Base-by-base conservation (phyloP, 1,284 basidiomycete genomes). In the Leccinum solheimii region DNA sequence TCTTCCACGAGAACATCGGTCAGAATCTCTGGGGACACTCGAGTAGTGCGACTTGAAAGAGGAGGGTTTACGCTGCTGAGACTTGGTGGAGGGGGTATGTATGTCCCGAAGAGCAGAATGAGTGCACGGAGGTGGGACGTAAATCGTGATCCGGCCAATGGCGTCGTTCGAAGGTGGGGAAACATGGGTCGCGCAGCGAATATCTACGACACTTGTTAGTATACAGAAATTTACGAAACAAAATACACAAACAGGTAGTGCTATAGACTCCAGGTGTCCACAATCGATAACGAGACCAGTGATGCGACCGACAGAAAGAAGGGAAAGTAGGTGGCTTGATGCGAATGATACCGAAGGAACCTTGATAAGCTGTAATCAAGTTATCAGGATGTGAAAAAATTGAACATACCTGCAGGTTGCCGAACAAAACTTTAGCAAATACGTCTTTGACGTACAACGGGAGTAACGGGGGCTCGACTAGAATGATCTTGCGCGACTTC, bases 341-440 rank as follows among this genome's bases (percentile, higher is more conserved):
- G 91, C 91, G 76, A 98, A 98, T 1, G 94, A 95, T 64, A 99
- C 84, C 2, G 92, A 95, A 2, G 96, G 95, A 26, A 95, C 90
- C 92, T 95, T 54, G 56, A 14, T 34, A 2, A 4, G 5, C 19
- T 55, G 62, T 56, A 16, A 57, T 54, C 30, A 49, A 34, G 30
- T 5, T 36, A 54, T 7, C 10, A 21, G 16, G 9, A 50, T 26
- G 48, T 10, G n/a, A 56, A 5, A 58, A 3, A 21, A 26, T 10
- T n/a, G 5, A 52, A 61, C 81, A 59, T 61, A 92, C 95, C 78
- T 96, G 92, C 13, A 96, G 79, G 68, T 97, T 97, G 63, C 92
- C 90, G 72, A 99, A 98, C 10, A 99, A 78, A 48, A 94, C 86
- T 56, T 87, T 84, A 5, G 94, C 93, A 55, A 99, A 84, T 65